Evolutionary conservation across 768 basidiomycete genomes (phyloP).

Genomic region (Rhodotorula diobovata): DNA sequence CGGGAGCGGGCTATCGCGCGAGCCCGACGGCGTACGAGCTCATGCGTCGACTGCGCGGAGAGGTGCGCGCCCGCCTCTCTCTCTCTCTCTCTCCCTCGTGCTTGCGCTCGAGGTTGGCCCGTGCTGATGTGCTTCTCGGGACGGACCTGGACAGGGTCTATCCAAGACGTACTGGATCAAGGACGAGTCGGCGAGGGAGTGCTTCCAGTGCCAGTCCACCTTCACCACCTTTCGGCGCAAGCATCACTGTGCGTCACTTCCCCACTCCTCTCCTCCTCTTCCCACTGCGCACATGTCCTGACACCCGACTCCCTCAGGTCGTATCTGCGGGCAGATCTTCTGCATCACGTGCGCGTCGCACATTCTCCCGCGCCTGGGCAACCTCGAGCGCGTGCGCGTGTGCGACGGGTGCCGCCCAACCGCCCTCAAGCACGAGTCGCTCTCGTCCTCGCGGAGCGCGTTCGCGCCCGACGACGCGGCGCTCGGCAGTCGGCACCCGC

Average conservation of each 20-base stretch:
- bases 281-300: background rate
- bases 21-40: background rate
- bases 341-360: slow-evolving; percentile 96
- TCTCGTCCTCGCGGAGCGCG: slow-evolving; percentile 45
- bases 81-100: too few relatives aligned
- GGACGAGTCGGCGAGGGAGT: slow-evolving; percentile 85
- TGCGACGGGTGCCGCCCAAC: slow-evolving; percentile 71
- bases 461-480: slow-evolving; percentile 67
- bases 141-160: slow-evolving; percentile 44
- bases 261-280: too few relatives aligned
- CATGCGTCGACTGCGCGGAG: background rate
- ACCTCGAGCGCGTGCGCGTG: slow-evolving; percentile 89
- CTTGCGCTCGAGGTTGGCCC: background rate
- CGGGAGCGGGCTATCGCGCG: background rate
- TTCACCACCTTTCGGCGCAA: slow-evolving; percentile 39
- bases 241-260: slow-evolving; percentile 37
- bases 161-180: slow-evolving; percentile 99
- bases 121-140: background rate
- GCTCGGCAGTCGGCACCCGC: slow-evolving; percentile 42
- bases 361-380: slow-evolving; percentile 86
- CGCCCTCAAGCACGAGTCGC: slow-evolving; percentile 9
- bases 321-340: slow-evolving; percentile 77
- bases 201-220: slow-evolving; percentile 37
- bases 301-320: slow-evolving; percentile 16
- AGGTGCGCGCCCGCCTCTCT: slow-evolving; percentile 7